These are phyloP conservation scores for Suillus alpinus DNA, from an alignment of 768 basidiomycete species.

Conservation along the genomic window DNA sequence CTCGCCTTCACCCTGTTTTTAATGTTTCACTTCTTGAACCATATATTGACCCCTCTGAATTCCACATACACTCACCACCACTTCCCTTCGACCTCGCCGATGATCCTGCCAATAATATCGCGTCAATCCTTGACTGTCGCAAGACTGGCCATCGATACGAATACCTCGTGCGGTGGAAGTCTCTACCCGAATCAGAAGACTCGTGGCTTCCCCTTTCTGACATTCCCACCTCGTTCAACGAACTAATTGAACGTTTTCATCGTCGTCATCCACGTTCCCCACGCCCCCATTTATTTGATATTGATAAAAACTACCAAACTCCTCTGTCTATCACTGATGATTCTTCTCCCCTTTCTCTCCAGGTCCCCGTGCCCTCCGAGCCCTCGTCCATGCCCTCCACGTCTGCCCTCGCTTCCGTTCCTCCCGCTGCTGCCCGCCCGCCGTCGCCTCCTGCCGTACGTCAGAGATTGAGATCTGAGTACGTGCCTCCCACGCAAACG, in stretches of 20 bases:
- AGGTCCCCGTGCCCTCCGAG: neutral
- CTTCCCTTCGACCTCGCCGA: slow-evolving; percentile 2
- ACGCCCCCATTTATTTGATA: neutral
- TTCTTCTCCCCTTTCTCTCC: neutral
- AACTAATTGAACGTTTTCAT: neutral
- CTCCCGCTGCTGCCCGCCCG: slow-evolving; percentile 3
- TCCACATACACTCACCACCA: slow-evolving; percentile 25
- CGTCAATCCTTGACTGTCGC: slow-evolving; percentile 3
- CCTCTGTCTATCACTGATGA: neutral
- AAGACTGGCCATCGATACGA: slow-evolving; percentile 5
- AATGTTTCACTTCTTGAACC: slow-evolving; percentile 32
- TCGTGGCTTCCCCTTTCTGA: slow-evolving; percentile 8
- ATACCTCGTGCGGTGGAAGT: slow-evolving; percentile 24
- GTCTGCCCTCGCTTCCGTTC: neutral
- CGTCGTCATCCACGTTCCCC: neutral
- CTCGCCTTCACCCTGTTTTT: slow-evolving; percentile 39
- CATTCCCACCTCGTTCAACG: slow-evolving; percentile 1
- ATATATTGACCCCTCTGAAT: slow-evolving; percentile 25
- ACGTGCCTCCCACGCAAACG: slow-evolving; percentile 19
- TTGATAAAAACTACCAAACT: neutral
- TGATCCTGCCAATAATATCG: slow-evolving; percentile 1
- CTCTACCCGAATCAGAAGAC: slow-evolving; percentile 1
- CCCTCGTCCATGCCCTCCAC: neutral
- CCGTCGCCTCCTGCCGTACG: slow-evolving; percentile 5
- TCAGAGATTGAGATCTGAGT: slow-evolving; percentile 11